A percentile compares a stretch with the other conserved stretches of the same genome.
Conservation (phyloP, 1,139 yeast genomes). For the Yamadazyma oceani region DNA sequence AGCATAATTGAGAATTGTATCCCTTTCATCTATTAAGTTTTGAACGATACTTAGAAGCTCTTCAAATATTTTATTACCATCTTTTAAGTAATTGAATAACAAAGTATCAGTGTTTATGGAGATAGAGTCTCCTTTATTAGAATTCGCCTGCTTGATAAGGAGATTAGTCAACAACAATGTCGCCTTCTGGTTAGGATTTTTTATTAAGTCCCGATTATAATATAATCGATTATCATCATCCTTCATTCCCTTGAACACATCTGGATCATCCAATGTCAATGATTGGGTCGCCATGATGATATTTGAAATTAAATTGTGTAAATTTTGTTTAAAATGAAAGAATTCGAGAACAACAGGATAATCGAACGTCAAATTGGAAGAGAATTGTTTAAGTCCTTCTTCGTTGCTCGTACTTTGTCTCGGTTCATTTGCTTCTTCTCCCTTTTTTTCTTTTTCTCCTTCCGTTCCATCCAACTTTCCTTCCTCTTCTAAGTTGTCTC, state of each 20-base stretch:
- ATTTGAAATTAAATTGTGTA: constrained; percentile 63
- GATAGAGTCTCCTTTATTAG: constrained; percentile 43
- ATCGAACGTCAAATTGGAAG: constrained; percentile 43
- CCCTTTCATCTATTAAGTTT: constrained; percentile 68
- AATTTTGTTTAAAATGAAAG: constrained; percentile 68
- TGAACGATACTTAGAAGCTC: constrained; percentile 47
- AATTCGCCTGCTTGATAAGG: constrained; percentile 43
- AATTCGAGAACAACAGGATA: constrained; percentile 72
- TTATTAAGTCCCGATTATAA: constrained; percentile 40
- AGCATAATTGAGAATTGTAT: constrained; percentile 66
- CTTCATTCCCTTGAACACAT: constrained; percentile 62
- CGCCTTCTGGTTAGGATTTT: constrained; percentile 50
- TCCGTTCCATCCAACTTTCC: background rate
- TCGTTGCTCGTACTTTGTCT: constrained; percentile 8
- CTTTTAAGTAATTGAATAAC: constrained; percentile 45
- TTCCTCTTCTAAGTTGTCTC: too few species aligned
- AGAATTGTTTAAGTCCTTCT: constrained; percentile 10
- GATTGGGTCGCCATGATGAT: constrained; percentile 70
- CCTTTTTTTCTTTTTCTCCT: too few species aligned
- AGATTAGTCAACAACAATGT: constrained; percentile 48
- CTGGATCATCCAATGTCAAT: constrained; percentile 71
- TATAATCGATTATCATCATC: constrained; percentile 51
- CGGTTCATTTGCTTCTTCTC: constrained; percentile 2
- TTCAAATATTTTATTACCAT: constrained; percentile 45
- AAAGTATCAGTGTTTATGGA: constrained; percentile 50